Evolutionary conservation across 1,139 yeast species (phyloP), one percentile per base, ranked within the genome.

Genomic region (Nakaseomyces bracarensis): DNA sequence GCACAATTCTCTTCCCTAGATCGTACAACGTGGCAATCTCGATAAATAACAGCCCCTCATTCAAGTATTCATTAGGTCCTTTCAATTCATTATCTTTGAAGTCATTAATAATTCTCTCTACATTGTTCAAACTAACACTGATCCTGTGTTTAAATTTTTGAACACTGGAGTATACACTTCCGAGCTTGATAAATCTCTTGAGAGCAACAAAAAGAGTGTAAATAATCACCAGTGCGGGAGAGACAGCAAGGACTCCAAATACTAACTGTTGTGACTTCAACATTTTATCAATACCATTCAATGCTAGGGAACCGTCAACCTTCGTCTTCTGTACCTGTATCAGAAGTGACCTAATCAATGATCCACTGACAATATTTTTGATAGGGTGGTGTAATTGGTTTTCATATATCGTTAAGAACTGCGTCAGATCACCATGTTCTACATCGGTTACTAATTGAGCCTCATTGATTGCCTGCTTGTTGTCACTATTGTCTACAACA

Each of bases 321-420:
- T 91, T 91, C 11, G 95, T 82, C 64, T 91, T 91, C 60, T 91
- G 98, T 8, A 91, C 69, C 62, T 91, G 97, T 46, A 91, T 89
- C 53, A 91, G 65, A 38, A 91, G 64, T 10, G 91, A 79, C 40
- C 95, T 72, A 7, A 87, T 65, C 49, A 91, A 70, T 41, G 79
- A 75, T 3, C 97, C 98, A 7, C 69, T 65, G 3, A 77, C 43
- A 4, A 85, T 50, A 30, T 82, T 79, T 45, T 69, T 72, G 41
- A 87, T 61, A 0, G 97, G 97, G 9, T 70, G 64, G 47, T 77
- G 75, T 46, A 91, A 67, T 53, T 87, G 93, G 26, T 67, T 58
- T 56, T 91, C 97, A 60, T 91, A 91, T 31, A 77, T 75, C 38
- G 78, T 74, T 82, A 91, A 77, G 41, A 91, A 77, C 41, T 81